Conservation (phyloP, 2,329 filamentous ascomycete genomes). For the Monosporascus sp. region DNA sequence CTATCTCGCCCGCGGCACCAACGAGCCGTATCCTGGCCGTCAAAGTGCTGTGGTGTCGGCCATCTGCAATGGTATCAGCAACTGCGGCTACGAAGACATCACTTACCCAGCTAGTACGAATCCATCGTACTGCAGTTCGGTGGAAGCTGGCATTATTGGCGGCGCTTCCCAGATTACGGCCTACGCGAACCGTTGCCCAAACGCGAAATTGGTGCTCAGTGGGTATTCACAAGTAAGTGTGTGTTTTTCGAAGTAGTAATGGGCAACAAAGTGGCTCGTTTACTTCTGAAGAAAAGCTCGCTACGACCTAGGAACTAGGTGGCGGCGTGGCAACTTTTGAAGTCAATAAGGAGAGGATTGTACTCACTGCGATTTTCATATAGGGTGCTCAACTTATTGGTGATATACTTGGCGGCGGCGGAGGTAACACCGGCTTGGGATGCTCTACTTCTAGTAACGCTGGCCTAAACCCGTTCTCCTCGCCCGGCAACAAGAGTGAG, state of each 20-base stretch:
- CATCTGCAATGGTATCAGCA: constrained; percentile 15
- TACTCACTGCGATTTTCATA: too few relatives aligned
- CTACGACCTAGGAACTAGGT: too few relatives aligned
- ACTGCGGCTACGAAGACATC: constrained; percentile 17
- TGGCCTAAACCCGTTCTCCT: constrained; percentile 20
- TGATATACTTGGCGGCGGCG: constrained; percentile 31
- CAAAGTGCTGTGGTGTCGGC: constrained; percentile 15
- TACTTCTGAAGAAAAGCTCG: too few relatives aligned
- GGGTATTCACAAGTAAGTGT: constrained; percentile 24
- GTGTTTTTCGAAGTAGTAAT: too few relatives aligned
- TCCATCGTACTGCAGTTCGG: constrained; percentile 20
- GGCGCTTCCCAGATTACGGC: constrained; percentile 19
- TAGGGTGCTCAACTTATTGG: constrained; percentile 34
- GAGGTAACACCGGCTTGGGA: constrained; percentile 28
- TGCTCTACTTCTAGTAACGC: constrained; percentile 21
- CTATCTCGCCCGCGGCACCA: constrained; percentile 19
- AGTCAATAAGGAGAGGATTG: too few relatives aligned
- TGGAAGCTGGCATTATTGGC: constrained; percentile 15
- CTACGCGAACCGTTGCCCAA: constrained; percentile 22
- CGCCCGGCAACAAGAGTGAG: constrained; percentile 30
- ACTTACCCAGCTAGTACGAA: constrained; percentile 7
- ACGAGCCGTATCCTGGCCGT: constrained; percentile 18
- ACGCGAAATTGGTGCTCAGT: constrained; percentile 22
- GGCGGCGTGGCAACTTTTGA: too few relatives aligned
- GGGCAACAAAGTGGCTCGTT: too few relatives aligned